Conservation (phyloP, 106 monocot species). For the Acanthochlamys bracteata region DNA sequence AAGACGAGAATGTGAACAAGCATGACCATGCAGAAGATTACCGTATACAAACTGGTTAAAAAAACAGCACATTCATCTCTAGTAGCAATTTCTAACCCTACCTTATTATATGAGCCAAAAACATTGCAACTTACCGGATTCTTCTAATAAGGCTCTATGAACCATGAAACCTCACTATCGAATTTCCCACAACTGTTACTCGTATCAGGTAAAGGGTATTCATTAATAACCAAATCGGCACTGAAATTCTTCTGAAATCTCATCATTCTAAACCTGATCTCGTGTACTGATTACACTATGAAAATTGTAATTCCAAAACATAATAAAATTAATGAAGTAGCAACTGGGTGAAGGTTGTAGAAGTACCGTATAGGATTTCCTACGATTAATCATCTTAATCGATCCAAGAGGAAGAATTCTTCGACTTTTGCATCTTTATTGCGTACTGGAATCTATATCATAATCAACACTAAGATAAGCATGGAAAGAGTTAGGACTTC, state of each 20-base stretch:
- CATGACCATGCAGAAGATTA: no score
- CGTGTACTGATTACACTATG: constrained; percentile 45
- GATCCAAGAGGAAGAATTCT: constrained; percentile 12
- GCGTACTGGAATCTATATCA: constrained; percentile 70
- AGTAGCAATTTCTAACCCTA: constrained; percentile 61
- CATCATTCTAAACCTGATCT: constrained; percentile 39
- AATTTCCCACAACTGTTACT: constrained; percentile 86
- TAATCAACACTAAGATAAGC: constrained; percentile 75
- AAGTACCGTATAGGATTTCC: constrained; percentile 29
- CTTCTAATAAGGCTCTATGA: constrained; percentile 85
- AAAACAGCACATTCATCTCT: constrained; percentile 73
- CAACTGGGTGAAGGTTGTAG: constrained; percentile 60
- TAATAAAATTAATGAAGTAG: constrained; percentile 40
- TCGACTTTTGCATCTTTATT: constrained; percentile 42
- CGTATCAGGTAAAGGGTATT: constrained; percentile 55
- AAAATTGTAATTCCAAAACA: constrained; percentile 47
- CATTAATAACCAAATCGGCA: constrained; percentile 5
- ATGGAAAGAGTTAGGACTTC: constrained; percentile 60
- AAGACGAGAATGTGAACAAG: no score
- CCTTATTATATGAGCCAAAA: constrained; percentile 73
- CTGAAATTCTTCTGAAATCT: constrained; percentile 20
- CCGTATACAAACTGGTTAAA: no score
- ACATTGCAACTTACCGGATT: constrained; percentile 81
- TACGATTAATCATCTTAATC: constrained; percentile 31
- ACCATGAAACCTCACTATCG: constrained; percentile 86